These are phyloP conservation scores for Ampelomyces quisqualis DNA, from an alignment of 2,329 filamentous ascomycete species.

Conservation along the genomic window DNA sequence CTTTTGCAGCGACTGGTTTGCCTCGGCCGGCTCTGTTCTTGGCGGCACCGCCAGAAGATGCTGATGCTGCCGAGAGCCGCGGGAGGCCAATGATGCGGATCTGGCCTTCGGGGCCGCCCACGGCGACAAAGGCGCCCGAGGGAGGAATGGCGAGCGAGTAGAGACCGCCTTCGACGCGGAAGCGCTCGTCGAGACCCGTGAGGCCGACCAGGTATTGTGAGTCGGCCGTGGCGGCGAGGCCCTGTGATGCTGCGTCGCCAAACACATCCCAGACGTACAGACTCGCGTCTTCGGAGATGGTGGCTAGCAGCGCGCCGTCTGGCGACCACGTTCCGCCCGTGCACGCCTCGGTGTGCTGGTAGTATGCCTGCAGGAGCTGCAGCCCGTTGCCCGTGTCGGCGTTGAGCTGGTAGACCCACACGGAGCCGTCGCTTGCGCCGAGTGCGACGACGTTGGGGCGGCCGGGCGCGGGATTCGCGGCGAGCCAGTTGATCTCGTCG, in stretches of 20 bases:
- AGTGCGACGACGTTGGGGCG: constrained; percentile 82
- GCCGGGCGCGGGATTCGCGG: constrained; percentile 67
- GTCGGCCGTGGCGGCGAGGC: constrained; percentile 56
- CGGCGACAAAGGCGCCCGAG: constrained; percentile 74
- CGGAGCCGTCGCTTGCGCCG: constrained; percentile 84
- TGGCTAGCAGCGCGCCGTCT: constrained; percentile 82
- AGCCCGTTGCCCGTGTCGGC: constrained; percentile 61
- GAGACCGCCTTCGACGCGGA: constrained; percentile 85
- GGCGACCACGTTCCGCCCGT: constrained; percentile 90
- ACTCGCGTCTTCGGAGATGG: constrained; percentile 83
- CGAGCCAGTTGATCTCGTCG: constrained; percentile 91
- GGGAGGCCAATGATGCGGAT: constrained; percentile 86
- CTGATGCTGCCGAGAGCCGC: constrained; percentile 50
- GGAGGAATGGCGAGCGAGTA: constrained; percentile 86
- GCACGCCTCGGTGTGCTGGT: constrained; percentile 81
- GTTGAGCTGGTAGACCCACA: constrained; percentile 94
- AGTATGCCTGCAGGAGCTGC: constrained; percentile 86
- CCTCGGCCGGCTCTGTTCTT: constrained; percentile 52
- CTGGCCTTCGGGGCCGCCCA: constrained; percentile 82
- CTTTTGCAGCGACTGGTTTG: constrained; percentile 47
- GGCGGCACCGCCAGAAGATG: constrained; percentile 48
- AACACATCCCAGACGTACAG: constrained; percentile 94
- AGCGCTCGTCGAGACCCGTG: constrained; percentile 81
- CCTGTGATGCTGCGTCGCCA: constrained; percentile 69
- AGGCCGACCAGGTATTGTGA: constrained; percentile 71